Evolutionary conservation across 2,329 filamentous ascomycete genomes (phyloP).

Genomic region (Fusarium albosuccineum): DNA sequence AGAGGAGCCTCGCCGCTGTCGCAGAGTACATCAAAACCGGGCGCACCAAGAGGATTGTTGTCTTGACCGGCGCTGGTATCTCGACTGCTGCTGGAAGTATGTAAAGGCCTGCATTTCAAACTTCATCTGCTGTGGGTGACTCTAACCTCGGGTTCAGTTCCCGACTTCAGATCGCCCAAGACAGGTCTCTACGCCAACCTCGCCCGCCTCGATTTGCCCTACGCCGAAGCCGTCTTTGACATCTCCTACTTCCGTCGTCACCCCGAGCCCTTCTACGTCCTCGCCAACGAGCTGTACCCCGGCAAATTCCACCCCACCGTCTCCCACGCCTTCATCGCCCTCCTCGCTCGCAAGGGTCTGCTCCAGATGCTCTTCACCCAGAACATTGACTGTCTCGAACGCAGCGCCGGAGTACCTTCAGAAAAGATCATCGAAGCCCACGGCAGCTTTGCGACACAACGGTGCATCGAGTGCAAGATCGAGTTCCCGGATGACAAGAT

Average conservation of each 20-base stretch:
- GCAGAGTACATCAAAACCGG: conserved; percentile 85
- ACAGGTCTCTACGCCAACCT: conserved; percentile 96
- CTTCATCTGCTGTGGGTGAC: background rate
- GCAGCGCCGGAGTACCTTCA: conserved; percentile 83
- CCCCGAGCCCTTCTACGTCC: conserved; percentile 89
- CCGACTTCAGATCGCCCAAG: conserved; percentile 93
- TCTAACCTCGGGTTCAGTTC: conserved; percentile 67
- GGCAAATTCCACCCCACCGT: conserved; percentile 90
- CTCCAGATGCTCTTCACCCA: conserved; percentile 93
- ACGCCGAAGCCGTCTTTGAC: conserved; percentile 94
- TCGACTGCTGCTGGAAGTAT: conserved; percentile 77
- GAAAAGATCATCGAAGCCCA: conserved; percentile 93
- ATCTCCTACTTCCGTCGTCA: conserved; percentile 88
- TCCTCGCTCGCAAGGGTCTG: conserved; percentile 83
- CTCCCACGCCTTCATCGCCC: conserved; percentile 87
- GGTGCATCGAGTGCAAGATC: conserved; percentile 88
- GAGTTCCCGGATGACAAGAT: conserved; percentile 81
- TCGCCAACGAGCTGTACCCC: conserved; percentile 93
- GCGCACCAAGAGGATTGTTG: conserved; percentile 77
- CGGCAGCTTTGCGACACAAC: conserved; percentile 91
- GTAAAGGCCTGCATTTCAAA: conserved; percentile 3
- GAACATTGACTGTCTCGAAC: conserved; percentile 96
- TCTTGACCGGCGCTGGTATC: conserved; percentile 93
- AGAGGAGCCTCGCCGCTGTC: conserved; percentile 78
- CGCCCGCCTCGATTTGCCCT: conserved; percentile 84